Base-by-base conservation (phyloP, 2,329 filamentous ascomycete genomes). In the Fusarium chuoi region DNA sequence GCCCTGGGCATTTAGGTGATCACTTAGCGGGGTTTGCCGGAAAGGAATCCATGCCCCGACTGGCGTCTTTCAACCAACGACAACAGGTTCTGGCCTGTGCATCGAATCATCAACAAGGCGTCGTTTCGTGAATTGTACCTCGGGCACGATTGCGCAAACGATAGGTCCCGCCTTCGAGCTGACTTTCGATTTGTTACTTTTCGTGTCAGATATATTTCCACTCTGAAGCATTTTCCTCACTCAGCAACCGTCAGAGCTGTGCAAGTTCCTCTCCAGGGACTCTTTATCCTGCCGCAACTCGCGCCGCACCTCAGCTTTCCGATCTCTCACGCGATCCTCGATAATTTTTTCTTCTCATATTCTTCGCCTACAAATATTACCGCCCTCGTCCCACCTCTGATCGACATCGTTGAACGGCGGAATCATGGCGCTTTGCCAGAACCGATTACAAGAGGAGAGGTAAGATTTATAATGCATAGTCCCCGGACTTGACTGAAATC, bases 381-480 rank as follows among this genome's bases (percentile, higher is more conserved):
- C n/a, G 33, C 57, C 30, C 52, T 56, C 67, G 63, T 56, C 60
- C 63, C 22, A 61, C 41, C 41, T 54, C 52, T 51, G 45, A 22
- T 46, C 55, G 49, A 52, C 44, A 9, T 51, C 51, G 26, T 24
- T 45, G 44, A 35, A 41, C n/a, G 35, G 61, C 51, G 45, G 65
- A 61, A 45, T n/a, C 68, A 98, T 98, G 94, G 93, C 95, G 77
- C 89, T 98, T 59, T 98, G 95, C 81, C 90, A 93, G 80, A 97
- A 97, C 81, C 90, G 96, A 70, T 88, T 98, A 44, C 92, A 94
- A 75, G 95, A 97, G 84, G 95, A 98, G 87, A 88, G 94, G 94
- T 95, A 88, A 75, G 89, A 45, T 36, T 65, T 44, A 26, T 35
- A 38, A 49, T 30, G 44, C 22, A 44, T 18, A 24, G 41, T 24